A percentile compares a stretch with the other conserved stretches of the same genome.
Conservation (phyloP, 768 basidiomycete species). For the Dictyophora rubrovolvata region DNA sequence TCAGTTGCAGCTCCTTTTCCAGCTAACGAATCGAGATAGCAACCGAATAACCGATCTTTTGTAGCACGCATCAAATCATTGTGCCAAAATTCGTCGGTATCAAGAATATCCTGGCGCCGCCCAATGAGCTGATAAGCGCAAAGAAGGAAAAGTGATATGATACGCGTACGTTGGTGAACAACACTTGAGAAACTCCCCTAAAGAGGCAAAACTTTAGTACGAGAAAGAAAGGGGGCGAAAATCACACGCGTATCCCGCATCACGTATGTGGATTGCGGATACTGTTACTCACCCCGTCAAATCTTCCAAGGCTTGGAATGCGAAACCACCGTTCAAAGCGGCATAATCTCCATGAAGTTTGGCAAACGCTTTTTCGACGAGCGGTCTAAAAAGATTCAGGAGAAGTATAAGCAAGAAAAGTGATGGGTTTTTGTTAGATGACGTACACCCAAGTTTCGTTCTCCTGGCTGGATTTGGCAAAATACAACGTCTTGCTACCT, state of each 20-base stretch:
- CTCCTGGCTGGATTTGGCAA: conserved; percentile 34
- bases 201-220: neutral
- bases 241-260: too few relatives aligned
- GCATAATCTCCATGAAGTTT: conserved; percentile 46
- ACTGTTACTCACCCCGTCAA: conserved; percentile 38
- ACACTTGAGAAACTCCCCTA: conserved; percentile 7
- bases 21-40: conserved; percentile 28
- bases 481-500: conserved; percentile 38
- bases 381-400: conserved; percentile 18
- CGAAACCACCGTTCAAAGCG: conserved; percentile 29
- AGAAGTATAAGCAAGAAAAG: neutral
- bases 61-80: conserved; percentile 42
- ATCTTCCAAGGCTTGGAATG: conserved; percentile 47
- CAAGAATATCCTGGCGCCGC: conserved; percentile 35
- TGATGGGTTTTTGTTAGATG: neutral
- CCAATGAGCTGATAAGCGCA: neutral
- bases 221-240: neutral
- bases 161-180: conserved; percentile 4
- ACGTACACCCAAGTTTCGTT: conserved; percentile 44
- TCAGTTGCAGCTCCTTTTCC: conserved; percentile 3
- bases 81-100: conserved; percentile 41
- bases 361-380: conserved; percentile 50
- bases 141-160: neutral
- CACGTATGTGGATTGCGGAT: neutral
- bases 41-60: conserved; percentile 43